These are phyloP conservation scores for Pseudoneurospora amorphoporcata DNA, from an alignment of 495 filamentous ascomycete genomes.

Conservation along the genomic window DNA sequence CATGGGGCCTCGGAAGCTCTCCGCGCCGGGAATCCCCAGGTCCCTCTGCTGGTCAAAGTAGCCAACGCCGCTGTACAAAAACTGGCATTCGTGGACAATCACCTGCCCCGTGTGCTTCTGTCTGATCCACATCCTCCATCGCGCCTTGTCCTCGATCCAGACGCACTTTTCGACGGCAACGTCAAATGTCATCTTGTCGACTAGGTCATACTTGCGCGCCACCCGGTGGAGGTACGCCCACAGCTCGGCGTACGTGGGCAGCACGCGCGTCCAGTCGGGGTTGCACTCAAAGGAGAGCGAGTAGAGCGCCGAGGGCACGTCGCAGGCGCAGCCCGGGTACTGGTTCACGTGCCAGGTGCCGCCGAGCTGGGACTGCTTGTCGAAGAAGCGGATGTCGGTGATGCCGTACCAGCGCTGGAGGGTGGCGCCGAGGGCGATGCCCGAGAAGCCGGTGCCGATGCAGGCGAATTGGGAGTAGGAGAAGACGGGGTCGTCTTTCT, in stretches of 20 bases:
- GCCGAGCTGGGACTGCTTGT: slow-evolving; percentile 49
- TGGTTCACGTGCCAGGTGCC: slow-evolving; percentile 61
- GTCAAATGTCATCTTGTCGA: slow-evolving; percentile 49
- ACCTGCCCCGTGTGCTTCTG: background rate
- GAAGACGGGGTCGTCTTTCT: background rate
- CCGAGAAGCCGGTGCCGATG: slow-evolving; percentile 56
- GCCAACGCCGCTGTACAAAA: slow-evolving; percentile 43
- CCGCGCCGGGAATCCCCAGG: slow-evolving; percentile 40
- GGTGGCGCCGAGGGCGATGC: slow-evolving; percentile 54
- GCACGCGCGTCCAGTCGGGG: slow-evolving; percentile 43
- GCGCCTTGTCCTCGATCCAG: slow-evolving; percentile 44
- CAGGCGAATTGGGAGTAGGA: slow-evolving; percentile 31
- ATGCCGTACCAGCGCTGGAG: slow-evolving; percentile 49
- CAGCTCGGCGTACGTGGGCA: slow-evolving; percentile 48
- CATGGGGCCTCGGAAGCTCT: slow-evolving; percentile 43
- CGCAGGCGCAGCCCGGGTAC: slow-evolving; percentile 49
- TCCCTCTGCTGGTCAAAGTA: slow-evolving; percentile 29
- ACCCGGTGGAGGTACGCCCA: slow-evolving; percentile 48
- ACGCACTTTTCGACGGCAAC: slow-evolving; percentile 45
- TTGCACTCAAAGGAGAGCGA: slow-evolving; percentile 54
- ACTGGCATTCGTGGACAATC: slow-evolving; percentile 18
- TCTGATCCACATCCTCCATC: slow-evolving; percentile 20
- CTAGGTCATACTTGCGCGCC: slow-evolving; percentile 46
- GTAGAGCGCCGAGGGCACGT: slow-evolving; percentile 40
- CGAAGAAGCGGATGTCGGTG: slow-evolving; percentile 54